phyloP scores from a whole-genome alignment of 2,329 filamentous ascomycete genomes.

The Diaporthe vexans region DNA sequence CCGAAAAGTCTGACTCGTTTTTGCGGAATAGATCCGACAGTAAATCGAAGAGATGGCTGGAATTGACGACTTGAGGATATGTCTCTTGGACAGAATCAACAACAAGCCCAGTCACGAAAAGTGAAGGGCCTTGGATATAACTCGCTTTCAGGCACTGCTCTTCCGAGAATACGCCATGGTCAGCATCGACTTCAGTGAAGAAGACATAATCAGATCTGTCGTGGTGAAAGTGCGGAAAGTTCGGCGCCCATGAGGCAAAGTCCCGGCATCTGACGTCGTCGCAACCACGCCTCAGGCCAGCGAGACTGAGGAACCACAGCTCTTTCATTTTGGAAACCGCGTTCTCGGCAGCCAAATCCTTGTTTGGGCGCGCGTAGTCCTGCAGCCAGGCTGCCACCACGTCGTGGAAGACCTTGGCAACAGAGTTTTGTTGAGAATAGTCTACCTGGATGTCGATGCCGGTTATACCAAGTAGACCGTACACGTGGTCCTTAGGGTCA shows the following conservation, averaged over 20 bases:
- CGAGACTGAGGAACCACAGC: conserved; percentile 5
- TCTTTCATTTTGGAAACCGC: neutral
- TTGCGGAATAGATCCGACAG: neutral
- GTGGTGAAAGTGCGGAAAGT: conserved; percentile 11
- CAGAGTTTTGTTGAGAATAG: conserved; percentile 9
- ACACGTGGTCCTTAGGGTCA: conserved; percentile 11
- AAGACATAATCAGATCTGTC: neutral
- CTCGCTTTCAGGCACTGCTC: neutral
- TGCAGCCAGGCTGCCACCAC: conserved; percentile 9
- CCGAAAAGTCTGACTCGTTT: neutral
- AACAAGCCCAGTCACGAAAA: conserved; percentile 3
- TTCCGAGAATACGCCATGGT: conserved; percentile 5
- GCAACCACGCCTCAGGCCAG: neutral
- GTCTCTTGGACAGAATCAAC: neutral
- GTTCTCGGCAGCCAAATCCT: neutral
- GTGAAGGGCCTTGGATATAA: neutral
- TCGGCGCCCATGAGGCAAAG: neutral
- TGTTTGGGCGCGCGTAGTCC: neutral
- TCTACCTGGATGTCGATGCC: neutral
- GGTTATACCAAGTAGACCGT: conserved; percentile 1
- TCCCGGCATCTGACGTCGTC: neutral
- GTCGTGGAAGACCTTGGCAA: conserved; percentile 13
- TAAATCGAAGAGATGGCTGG: neutral
- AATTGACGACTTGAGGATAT: neutral
- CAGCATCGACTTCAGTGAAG: neutral